Evolutionary conservation across 2,329 filamentous ascomycete species (phyloP), one percentile per base, ranked within the genome.

Genomic region (Penicillium brevicompactum): DNA sequence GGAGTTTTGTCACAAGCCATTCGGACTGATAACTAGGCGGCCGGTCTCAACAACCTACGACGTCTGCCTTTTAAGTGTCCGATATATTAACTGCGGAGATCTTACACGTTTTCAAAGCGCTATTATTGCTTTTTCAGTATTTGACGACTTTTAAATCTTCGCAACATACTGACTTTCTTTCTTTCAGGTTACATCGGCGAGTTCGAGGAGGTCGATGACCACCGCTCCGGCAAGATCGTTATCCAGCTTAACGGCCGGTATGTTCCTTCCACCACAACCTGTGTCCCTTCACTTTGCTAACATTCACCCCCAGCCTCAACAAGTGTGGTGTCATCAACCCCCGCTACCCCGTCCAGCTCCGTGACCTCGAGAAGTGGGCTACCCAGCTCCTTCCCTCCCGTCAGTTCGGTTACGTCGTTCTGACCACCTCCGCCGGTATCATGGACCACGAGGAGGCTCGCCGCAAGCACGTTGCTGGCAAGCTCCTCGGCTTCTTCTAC

Each of bases 21-120:
- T 94, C 94, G 93, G 92, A 89, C 89, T 97, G 91, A 97, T 97
- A 97, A 97, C 94, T 99, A 96, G 93, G 91, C 89, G 88, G 91
- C 86, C 87, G 88, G 93, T 88, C 88, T 86, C 86, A 85, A 78
- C 71, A 69, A 82, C 79, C 84, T 80, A 97, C 92, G 90, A 89
- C 87, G 84, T 88, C 87, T 91, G 93, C 91, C 92, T 91, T 99
- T 97, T 99, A 97, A 97, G 87, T 95, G 87, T 87, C 91, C 93
- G 94, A 95, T 90, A 99, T 81, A 99, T 94, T 78, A 82, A 90
- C 67, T 71, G 88, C 88, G 88, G 68, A 86, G 88, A 89, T 93
- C 92, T 97, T 96, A 96, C 92, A 96, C 89, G 89, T 95, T 91
- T 87, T 88, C 88, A 83, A 86, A 81, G 74, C 71, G 82, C 78